Evolutionary conservation across 1,284 basidiomycete species (phyloP), one percentile per base, ranked within the genome.

Genomic region (Cronartium quercuum): DNA sequence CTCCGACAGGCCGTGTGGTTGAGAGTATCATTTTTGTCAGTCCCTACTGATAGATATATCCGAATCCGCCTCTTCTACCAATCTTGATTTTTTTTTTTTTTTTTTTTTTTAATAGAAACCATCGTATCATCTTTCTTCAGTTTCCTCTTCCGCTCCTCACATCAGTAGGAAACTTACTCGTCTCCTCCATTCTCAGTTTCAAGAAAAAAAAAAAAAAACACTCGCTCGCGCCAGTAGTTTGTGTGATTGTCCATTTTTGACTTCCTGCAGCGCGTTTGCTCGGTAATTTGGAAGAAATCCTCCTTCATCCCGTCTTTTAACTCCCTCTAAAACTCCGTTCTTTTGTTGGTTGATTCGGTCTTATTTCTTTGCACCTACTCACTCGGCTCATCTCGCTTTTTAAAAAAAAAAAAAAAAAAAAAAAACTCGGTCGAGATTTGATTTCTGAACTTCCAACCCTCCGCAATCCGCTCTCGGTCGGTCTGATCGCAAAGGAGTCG

Each of bases 381-480:
- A 55, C 51, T 55, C 51, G n/a, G 51, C 51, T 55, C 51, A 21
- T 55, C 51, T 55, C 51, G 29, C 51, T 55, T 55, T 55, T 29
- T 13, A 51, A 55, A 55, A 55, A 55, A 55, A 55, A 29, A 29
- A 29, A n/a, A n/a, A 6, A 29, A 21, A n/a, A n/a, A n/a, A n/a
- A n/a, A n/a, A n/a, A n/a, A n/a, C n/a, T n/a, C n/a, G n/a, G n/a
- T n/a, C n/a, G 51, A 21, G 15, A 24, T 29, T 29, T 55, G 51
- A n/a, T n/a, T 55, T 55, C 29, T 55, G 51, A 55, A 55, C 51
- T 55, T 55, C 51, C 51, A 55, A 55, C 51, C 51, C 29, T 55
- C 51, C 51, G 51, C 51, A 55, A 55, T 21, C n/a, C n/a, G n/a
- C n/a, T n/a, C n/a, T n/a, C n/a, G n/a, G n/a, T n/a, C n/a, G 51